Percentiles rank a stretch among this genome's conserved stretches.
These are phyloP conservation scores for Pulveroboletus frians DNA, from an alignment of 768 basidiomycete species.

Conservation along the genomic window DNA sequence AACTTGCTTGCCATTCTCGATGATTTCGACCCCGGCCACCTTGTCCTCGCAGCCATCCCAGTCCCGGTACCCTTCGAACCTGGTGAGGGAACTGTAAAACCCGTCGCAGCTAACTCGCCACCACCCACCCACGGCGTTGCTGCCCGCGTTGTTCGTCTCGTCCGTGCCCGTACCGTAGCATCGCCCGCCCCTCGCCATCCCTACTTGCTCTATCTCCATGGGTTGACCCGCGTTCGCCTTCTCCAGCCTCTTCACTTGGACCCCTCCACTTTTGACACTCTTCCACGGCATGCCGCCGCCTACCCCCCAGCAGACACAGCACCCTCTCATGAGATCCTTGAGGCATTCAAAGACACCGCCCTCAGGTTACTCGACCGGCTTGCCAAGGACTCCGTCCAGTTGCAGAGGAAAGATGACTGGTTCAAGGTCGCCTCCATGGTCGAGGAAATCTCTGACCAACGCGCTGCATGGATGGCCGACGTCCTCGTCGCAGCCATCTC, in stretches of 20 bases:
- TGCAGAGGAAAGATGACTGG: conserved; percentile 60
- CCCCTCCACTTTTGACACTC: conserved; percentile 25
- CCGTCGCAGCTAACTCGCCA: conserved; percentile 6
- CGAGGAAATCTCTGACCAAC: conserved; percentile 60
- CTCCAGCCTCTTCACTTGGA: conserved; percentile 33
- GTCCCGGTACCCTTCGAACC: conserved; percentile 29
- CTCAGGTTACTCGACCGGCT: conserved; percentile 64
- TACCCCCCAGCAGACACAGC: conserved; percentile 39
- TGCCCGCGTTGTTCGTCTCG: conserved; percentile 66
- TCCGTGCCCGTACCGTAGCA: conserved; percentile 48
- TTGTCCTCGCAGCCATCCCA: conserved; percentile 66
- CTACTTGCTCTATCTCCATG: conserved; percentile 68
- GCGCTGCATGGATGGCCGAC: conserved; percentile 73
- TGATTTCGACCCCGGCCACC: conserved; percentile 57
- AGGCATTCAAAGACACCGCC: conserved; percentile 67
- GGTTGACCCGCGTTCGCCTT: conserved; percentile 61
- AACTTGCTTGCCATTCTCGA: conserved; percentile 63
- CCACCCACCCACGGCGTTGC: conserved; percentile 61
- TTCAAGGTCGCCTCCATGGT: conserved; percentile 65
- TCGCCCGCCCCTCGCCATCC: conserved; percentile 42
- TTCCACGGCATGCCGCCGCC: conserved; percentile 42
- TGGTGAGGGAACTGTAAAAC: conserved; percentile 4
- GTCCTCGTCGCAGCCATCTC: conserved; percentile 56
- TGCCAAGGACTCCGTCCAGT: conserved; percentile 36
- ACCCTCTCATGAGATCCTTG: conserved; percentile 51